Conservation (phyloP, 2,329 filamentous ascomycete genomes). For the Fusarium humuli region DNA sequence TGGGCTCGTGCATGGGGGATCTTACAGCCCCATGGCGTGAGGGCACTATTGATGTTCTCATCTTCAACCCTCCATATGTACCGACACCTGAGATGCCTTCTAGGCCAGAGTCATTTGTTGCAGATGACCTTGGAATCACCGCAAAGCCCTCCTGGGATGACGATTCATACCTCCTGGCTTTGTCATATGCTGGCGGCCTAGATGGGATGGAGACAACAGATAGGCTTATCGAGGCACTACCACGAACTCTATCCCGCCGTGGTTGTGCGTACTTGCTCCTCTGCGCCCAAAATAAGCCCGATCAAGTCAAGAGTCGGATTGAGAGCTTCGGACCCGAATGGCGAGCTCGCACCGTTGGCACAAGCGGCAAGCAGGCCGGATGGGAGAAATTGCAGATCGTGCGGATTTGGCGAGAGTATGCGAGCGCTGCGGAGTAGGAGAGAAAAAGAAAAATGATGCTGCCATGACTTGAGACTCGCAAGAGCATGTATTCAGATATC, state of each 20-base stretch:
- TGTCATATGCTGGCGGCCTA: conserved; percentile 88
- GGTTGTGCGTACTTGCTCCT: conserved; percentile 92
- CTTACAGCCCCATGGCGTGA: conserved; percentile 71
- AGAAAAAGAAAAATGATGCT: not conserved
- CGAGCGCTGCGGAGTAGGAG: conserved; percentile 1
- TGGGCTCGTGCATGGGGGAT: conserved; percentile 78
- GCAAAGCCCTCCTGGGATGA: conserved; percentile 71
- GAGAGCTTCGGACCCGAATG: conserved; percentile 66
- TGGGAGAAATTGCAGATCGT: conserved; percentile 96
- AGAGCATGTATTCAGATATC: conserved; percentile 49
- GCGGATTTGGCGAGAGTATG: conserved; percentile 77
- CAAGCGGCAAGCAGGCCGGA: conserved; percentile 87
- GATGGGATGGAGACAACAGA: conserved; percentile 97
- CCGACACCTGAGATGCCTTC: conserved; percentile 81
- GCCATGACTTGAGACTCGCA: conserved; percentile 36
- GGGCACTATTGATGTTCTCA: conserved; percentile 78
- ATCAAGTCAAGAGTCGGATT: conserved; percentile 74
- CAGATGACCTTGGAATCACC: conserved; percentile 43
- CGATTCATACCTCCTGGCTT: conserved; percentile 83
- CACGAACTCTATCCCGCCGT: conserved; percentile 68
- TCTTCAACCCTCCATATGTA: conserved; percentile 98
- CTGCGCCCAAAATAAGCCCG: conserved; percentile 90
- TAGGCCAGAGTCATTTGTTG: conserved; percentile 52
- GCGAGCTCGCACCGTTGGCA: conserved; percentile 81
- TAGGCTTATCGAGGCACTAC: conserved; percentile 77